Conservation (phyloP, 169 alveolate species). For the Condylostoma magnum region DNA sequence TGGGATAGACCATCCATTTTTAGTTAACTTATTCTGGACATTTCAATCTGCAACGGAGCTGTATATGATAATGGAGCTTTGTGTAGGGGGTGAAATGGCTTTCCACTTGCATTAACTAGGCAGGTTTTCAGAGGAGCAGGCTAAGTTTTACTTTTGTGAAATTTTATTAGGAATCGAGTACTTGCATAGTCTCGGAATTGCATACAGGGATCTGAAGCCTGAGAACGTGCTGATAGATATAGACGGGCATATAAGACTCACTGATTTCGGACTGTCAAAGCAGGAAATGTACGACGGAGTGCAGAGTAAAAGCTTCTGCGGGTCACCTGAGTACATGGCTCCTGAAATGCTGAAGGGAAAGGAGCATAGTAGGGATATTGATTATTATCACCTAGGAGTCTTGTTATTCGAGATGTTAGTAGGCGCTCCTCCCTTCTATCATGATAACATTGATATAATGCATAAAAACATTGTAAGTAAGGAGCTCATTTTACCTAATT, state of each 20-base stretch:
- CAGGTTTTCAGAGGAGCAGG: conserved; percentile 62
- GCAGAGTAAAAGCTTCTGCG: conserved; percentile 62
- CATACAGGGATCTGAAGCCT: conserved; percentile 78
- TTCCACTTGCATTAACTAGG: conserved; percentile 52
- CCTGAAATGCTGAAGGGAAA: conserved; percentile 66
- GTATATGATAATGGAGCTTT: conserved; percentile 63
- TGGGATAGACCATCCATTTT: conserved; percentile 60
- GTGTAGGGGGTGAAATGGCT: conserved; percentile 80
- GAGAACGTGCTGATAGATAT: conserved; percentile 72
- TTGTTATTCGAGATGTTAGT: conserved; percentile 60
- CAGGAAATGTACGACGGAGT: conserved; percentile 38
- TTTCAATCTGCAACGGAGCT: conserved; percentile 57
- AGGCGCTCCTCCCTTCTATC: conserved; percentile 65
- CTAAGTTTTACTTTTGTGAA: conserved; percentile 76
- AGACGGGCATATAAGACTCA: conserved; percentile 72
- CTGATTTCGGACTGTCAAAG: conserved; percentile 78
- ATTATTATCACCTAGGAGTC: conserved; percentile 63
- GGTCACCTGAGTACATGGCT: conserved; percentile 62
- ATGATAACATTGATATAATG: conserved; percentile 44
- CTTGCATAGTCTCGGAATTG: conserved; percentile 55
- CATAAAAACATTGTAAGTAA: conserved; percentile 43
- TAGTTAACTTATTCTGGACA: conserved; percentile 63
- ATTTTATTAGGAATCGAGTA: conserved; percentile 69
- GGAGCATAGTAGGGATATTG: conserved; percentile 64
- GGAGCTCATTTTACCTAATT: conserved; percentile 45